Conservation (phyloP, 164 flowering plant species). For the Berberis thunbergii region DNA sequence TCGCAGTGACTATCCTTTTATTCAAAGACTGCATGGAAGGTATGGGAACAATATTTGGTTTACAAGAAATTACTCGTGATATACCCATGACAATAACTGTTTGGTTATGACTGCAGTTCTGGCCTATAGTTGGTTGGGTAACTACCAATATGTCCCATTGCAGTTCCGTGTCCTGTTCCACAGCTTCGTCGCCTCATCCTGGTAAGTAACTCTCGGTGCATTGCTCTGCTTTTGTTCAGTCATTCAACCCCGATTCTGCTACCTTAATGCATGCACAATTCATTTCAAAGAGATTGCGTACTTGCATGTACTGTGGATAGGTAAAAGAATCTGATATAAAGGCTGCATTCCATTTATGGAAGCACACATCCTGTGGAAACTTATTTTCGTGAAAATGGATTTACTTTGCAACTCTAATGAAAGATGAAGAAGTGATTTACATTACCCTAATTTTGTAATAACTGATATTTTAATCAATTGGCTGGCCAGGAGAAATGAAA, state of each 20-base stretch:
- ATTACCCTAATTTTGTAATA: no score
- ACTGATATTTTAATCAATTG: no score
- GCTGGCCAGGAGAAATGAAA: no score
- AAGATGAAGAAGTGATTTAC: no score
- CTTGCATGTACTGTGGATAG: no score
- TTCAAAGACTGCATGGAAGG: conserved; percentile 81
- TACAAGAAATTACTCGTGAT: neutral
- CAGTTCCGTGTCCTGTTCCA: conserved; percentile 72
- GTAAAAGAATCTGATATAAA: no score
- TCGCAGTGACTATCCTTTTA: conserved; percentile 49
- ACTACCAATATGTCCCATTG: conserved; percentile 67
- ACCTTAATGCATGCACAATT: neutral
- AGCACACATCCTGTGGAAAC: no score
- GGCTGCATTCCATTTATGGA: no score
- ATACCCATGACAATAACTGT: neutral
- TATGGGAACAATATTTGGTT: conserved; percentile 10
- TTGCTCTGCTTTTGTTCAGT: conserved; percentile 2
- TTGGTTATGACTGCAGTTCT: conserved; percentile 38
- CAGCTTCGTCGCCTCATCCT: conserved; percentile 67
- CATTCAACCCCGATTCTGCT: neutral
- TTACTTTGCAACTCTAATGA: no score
- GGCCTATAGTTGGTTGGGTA: conserved; percentile 78
- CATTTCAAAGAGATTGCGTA: neutral
- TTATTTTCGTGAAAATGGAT: no score
- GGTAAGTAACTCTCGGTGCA: conserved; percentile 24